Conservation (phyloP, 1,284 basidiomycete genomes). For the Cutaneotrichosporon spelunceum region DNA sequence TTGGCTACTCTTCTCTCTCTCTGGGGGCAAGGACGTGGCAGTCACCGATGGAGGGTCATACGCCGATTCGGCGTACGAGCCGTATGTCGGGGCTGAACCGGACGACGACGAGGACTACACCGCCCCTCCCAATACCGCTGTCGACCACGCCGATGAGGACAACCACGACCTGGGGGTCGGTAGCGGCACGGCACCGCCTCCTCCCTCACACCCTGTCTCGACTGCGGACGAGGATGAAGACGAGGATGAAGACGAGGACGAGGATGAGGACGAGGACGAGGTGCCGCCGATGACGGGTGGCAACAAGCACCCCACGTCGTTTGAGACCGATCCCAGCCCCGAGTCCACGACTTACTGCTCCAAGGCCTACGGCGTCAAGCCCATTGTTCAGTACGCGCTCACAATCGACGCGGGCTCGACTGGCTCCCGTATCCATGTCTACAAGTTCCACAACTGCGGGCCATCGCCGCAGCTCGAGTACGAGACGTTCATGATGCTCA, state of each 20-base stretch:
- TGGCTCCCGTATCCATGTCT: conserved; percentile 93
- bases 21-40: conserved; percentile 22
- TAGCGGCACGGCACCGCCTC: conserved; percentile 25
- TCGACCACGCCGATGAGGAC: conserved; percentile 24
- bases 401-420: conserved; percentile 99
- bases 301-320: conserved; percentile 37
- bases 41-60: background rate
- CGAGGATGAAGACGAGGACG: conserved; percentile 16
- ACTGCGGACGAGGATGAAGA: background rate
- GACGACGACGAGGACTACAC: conserved; percentile 34
- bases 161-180: conserved; percentile 29
- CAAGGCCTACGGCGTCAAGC: conserved; percentile 51
- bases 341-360: conserved; percentile 58
- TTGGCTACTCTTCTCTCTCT: background rate
- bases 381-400: conserved; percentile 83
- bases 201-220: conserved; percentile 3
- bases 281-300: conserved; percentile 19
- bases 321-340: conserved; percentile 49
- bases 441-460: conserved; percentile 93
- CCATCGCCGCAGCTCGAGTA: conserved; percentile 79
- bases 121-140: conserved; percentile 29
- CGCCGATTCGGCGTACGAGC: conserved; percentile 19
- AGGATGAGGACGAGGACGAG: conserved; percentile 12
- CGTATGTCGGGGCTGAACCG: conserved; percentile 15
- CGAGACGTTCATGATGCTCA: conserved; percentile 82